Base-by-base conservation (phyloP, 2,329 filamentous ascomycete species). In the Penicillium sp. region DNA sequence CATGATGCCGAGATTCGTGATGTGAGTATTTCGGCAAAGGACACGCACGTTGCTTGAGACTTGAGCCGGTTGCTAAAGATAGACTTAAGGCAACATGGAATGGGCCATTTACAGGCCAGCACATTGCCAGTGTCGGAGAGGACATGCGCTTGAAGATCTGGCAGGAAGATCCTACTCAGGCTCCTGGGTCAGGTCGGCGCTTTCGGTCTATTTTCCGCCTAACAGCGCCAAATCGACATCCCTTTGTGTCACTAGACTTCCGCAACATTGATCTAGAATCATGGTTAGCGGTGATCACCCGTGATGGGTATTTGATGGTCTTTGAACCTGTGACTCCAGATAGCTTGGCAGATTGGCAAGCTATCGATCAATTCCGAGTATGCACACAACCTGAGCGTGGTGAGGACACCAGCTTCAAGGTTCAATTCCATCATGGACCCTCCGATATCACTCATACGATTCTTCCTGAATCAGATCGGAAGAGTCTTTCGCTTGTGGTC, bases 61-160 rank as follows among this genome's bases (percentile, higher is more conserved):
- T 13, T 24, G 9, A 36, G 27, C 47, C 52, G 57, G 52, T 60
- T 55, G 52, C 53, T 54, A 50, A 59, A 40, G 40, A 40, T 13
- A 45, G 27, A 39, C 49, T 34, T 8, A 63, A 91, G 88, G 83
- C 95, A 46, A 88, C 93, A 76, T 97, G 91, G 90, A 87, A 95
- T 48, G 88, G 90, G 1, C 87, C 90, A 0, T 91, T 88, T 54
- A 84, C 93, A 50, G 93, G 93, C 57, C 89, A 93, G 64, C 81
- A 95, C 60, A 76, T 97, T 58, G 90, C 85, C 48, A 95, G 87
- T 46, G 86, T 96, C 50, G 89, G 88, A 53, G 86, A 91, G 62
- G 91, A 96, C 61, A 88, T 91, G 62, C 84, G 85, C 67, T 89
- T 94, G 74, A 88, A 90, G 66, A 78, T 97, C 55, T 97, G 91